Base-by-base conservation (phyloP, 2,329 filamentous ascomycete genomes). In the Elsinoe australis region DNA sequence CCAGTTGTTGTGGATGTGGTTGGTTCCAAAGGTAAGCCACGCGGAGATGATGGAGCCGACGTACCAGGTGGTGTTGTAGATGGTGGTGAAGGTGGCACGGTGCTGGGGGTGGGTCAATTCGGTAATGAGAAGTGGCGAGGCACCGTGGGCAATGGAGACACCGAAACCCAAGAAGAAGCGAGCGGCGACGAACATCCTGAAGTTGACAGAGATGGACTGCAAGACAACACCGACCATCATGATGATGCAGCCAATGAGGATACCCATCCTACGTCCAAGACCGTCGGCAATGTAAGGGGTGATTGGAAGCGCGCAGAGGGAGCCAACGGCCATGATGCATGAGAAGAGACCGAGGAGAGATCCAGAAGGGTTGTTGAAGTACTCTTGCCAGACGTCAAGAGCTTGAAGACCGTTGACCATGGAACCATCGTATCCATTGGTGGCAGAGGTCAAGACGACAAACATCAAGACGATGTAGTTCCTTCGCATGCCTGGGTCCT, bases 351-450 rank as follows among this genome's bases (percentile, higher is more conserved):
- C 70, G 34, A 70, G 63, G 26, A 63, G 59, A 2, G 67, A 56
- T 4, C 64, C 57, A 8, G 41, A 51, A 1, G 59, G 58, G 34
- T 58, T 32, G 49, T 62, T 34, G 56, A 67, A 67, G 44, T 58
- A 68, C 3, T 59, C 51, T 50, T 67, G 55, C 73, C 73, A 75
- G 34, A 66, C 59, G 0, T 54, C 48, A 49, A 76, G 64, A 3
- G 69, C 64, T 52, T 75, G 71, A 1, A 75, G 54, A 4, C 66
- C 68, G 52, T 75, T 74, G 64, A 74, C 71, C 65, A 75, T 71
- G 14, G 66, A 68, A 2, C 70, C 70, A 55, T 74, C 71, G 45
- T 73, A 74, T 1, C 71, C 71, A 49, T 68, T 71, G 4, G 73
- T 74, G 10, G 58, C 57, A 14, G 55, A 56, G 17, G 59, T 59